These are phyloP conservation scores for Alternaria sp. DNA, from an alignment of 2,329 filamentous ascomycete species.

Conservation along the genomic window DNA sequence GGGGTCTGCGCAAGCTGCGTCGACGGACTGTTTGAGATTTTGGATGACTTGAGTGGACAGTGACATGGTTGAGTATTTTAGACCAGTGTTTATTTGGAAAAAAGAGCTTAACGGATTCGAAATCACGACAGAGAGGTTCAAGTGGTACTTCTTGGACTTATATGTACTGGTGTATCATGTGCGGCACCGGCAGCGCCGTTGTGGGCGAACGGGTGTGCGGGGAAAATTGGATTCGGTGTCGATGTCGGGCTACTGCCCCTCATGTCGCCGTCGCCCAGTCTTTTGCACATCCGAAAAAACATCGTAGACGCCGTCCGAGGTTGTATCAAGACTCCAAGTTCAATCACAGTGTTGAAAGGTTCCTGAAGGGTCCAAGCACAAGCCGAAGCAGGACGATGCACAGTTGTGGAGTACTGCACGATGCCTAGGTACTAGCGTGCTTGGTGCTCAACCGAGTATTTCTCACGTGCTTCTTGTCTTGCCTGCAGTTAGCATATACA, in stretches of 20 bases:
- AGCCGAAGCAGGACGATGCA: neutral
- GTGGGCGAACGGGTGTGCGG: slow-evolving; percentile 1
- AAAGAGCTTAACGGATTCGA: neutral
- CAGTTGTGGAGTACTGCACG: neutral
- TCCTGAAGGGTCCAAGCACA: neutral
- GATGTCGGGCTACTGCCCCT: slow-evolving; percentile 7
- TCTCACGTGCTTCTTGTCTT: neutral
- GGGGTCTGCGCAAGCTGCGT: slow-evolving; percentile 31
- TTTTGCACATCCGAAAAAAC: neutral
- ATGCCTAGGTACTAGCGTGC: neutral
- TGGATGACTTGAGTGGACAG: slow-evolving; percentile 9
- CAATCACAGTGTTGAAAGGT: neutral
- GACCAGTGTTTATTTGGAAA: neutral
- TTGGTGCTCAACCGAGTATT: neutral
- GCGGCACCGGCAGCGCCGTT: neutral
- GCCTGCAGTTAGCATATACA: neutral
- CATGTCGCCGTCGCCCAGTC: neutral
- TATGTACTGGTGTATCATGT: neutral
- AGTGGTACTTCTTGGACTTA: neutral
- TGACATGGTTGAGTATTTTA: slow-evolving; percentile 4
- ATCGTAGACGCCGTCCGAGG: neutral
- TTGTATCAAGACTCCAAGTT: neutral
- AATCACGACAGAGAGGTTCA: neutral
- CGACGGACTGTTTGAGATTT: slow-evolving; percentile 22
- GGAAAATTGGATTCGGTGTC: slow-evolving; percentile 2